Percentiles rank a stretch among this genome's conserved stretches.
These are phyloP conservation scores for Dipteronia dyeriana DNA, from an alignment of 345 rosid species.

Conservation along the genomic window DNA sequence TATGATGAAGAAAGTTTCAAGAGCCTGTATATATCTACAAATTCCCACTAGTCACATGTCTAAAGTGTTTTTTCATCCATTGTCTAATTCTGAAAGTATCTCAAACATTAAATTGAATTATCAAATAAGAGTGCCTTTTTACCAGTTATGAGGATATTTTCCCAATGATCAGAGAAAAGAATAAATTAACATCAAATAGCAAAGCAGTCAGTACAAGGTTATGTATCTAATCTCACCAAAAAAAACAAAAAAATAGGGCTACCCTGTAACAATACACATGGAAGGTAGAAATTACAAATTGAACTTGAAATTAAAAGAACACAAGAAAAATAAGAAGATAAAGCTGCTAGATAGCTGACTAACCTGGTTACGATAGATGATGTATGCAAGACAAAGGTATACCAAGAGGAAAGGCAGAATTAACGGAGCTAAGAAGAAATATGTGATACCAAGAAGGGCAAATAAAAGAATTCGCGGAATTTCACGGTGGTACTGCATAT, in stretches of 20 bases:
- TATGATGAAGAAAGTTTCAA: neutral
- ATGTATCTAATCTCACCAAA: neutral
- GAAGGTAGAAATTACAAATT: neutral
- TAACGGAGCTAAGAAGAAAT: slow-evolving; percentile 90
- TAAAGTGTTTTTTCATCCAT: neutral
- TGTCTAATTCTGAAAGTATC: neutral
- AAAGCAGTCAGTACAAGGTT: neutral
- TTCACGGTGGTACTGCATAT: slow-evolving; percentile 78
- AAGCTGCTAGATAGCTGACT: slow-evolving; percentile 15
- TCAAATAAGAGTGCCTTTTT: neutral
- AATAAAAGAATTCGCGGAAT: slow-evolving; percentile 85
- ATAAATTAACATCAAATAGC: slow-evolving; percentile 1
- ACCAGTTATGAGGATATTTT: neutral
- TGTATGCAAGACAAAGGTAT: slow-evolving; percentile 80
- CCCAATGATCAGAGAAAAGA: neutral
- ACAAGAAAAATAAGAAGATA: neutral
- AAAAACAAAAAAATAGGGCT: slow-evolving; percentile 7
- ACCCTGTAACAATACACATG: neutral
- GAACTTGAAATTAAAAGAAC: neutral
- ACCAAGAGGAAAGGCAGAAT: slow-evolving; percentile 89
- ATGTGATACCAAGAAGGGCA: slow-evolving; percentile 86
- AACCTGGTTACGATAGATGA: slow-evolving; percentile 90
- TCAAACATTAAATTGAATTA: neutral
- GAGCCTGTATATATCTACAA: neutral
- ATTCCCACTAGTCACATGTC: neutral